Evolutionary conservation across 768 basidiomycete species (phyloP).

Genomic region (Cystobasidium tubakii): DNA sequence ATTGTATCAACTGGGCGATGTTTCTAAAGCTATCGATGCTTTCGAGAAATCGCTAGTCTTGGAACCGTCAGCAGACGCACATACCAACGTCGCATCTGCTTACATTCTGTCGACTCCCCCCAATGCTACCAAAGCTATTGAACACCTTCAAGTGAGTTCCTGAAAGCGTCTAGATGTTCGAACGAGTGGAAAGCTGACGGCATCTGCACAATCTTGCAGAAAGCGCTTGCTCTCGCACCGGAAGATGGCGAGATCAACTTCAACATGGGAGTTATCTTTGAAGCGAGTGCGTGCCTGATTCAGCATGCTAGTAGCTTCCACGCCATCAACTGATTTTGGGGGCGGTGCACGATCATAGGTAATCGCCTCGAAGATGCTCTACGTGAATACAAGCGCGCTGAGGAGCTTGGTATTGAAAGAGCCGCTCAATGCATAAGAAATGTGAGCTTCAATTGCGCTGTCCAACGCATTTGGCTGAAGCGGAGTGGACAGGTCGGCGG

Average conservation of each 20-base stretch:
- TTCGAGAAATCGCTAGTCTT: conserved; percentile 25
- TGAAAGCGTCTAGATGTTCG: not conserved
- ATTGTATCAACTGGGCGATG: conserved; percentile 25
- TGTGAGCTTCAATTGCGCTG: not conserved
- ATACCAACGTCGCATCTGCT: conserved; percentile 34
- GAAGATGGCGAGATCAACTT: conserved; percentile 36
- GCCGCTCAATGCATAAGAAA: conserved; percentile 32
- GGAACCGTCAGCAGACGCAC: conserved; percentile 31
- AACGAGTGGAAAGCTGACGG: not conserved
- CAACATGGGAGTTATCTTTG: conserved; percentile 36
- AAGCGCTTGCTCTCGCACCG: conserved; percentile 25
- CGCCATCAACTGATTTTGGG: no score
- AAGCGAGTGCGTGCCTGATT: conserved; percentile 23
- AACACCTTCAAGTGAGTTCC: conserved; percentile 30
- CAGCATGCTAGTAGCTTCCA: not conserved
- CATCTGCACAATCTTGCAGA: not conserved
- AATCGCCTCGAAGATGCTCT: conserved; percentile 26
- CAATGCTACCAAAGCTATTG: conserved; percentile 25
- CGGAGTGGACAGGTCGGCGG: conserved; percentile 24
- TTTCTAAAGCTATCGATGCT: not conserved
- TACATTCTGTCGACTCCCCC: conserved; percentile 32
- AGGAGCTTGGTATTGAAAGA: conserved; percentile 32
- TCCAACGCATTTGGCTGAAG: not conserved
- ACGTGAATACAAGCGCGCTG: conserved; percentile 14
- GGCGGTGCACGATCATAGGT: conserved; percentile 2